Base-by-base conservation (phyloP, 768 basidiomycete genomes). In the Cubamyces lactineus region DNA sequence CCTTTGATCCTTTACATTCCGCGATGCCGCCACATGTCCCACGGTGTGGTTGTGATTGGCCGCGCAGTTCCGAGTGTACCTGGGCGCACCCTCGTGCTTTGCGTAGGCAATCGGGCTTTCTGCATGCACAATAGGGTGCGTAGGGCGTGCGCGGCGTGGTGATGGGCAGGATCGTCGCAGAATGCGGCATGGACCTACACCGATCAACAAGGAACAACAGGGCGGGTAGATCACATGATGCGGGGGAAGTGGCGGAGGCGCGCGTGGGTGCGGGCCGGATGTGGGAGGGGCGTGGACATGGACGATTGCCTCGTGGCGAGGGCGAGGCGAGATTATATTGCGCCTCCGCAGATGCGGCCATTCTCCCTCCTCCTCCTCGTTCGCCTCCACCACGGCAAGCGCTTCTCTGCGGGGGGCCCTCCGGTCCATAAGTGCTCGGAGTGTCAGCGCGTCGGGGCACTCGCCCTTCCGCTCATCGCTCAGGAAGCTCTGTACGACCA, bases 341-440 rank as follows among this genome's bases (percentile, higher is more conserved):
- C 47, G 57, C 51, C 57, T 54, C 53, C 57, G 41, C 24, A 51
- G 57, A 50, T 60, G 57, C 47, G 13, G 5, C 52, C 55, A 30
- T 57, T 47, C 34, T 38, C 62, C 42, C 51, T 51, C 42, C 51
- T 53, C 34, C 51, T 53, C 34, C 28, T 24, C 50, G 51, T 49
- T 53, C 62, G 62, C 61, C 52, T 57, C 61, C 57, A 48, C 53
- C 53, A 61, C 56, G 63, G 59, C 39, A 48, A 52, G 61, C 63
- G 63, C 66, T 65, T 53, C 64, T 61, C 63, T 58, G 62, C 53
- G 63, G 57, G 64, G 62, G 66, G 46, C 63, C 28, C 66, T 63
- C 66, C 66, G 66, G 67, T 66, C 66, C 61, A 63, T 65, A 65
- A 66, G 66, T 69, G 59, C 62, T 61, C 64, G 51, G 59, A 63